Evolutionary conservation across 1,139 yeast genomes (phyloP), one percentile per base, ranked within the genome.

Genomic region (Candida pseudocylindracea): DNA sequence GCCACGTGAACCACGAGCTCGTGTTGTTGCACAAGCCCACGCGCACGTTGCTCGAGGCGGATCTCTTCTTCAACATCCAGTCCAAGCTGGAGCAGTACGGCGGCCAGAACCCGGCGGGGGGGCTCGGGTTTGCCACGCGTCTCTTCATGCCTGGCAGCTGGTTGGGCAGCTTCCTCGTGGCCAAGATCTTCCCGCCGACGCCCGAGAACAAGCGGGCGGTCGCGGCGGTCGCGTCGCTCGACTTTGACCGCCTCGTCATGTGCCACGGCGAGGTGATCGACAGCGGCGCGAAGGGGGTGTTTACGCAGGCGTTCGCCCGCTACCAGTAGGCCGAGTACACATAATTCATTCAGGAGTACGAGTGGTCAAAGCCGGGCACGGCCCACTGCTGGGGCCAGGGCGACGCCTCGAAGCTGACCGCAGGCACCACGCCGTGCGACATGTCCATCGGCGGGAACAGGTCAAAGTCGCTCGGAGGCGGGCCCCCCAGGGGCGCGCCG

Each of bases 1-100:
- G 51, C 3, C 74, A 67, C 42, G 46, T 40, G 26, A 72, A 71
- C 45, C 60, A 63, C 42, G 81, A 73, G 43, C 46, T 73, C 35
- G 61, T 68, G 5, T 42, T 65, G 40, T 65, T 45, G 43, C 67
- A 67, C 42, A 54, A 54, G 34, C 45, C 46, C 10, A 51, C 67
- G 15, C 59, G 59, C 41, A 53, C 65, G 1, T 43, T 72, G 29
- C 54, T 66, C 37, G 66, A 62, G 38, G 78, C 72, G 2, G 81
- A 72, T 43, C 44, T 72, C 36, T 40, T 70, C 11, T 60, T 71
- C 48, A 67, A 68, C 41, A 49, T 72, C 36, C 39, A 41, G 2
- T 26, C 32, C 0, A 42, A 6, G 34, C 32, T 36, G 39, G 51
- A 47, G 31, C 52, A 48, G 33, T 48, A 42, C 31, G 39, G 45